phyloP scores from a whole-genome alignment of 768 basidiomycete species.

The Auricularia heimuer region DNA sequence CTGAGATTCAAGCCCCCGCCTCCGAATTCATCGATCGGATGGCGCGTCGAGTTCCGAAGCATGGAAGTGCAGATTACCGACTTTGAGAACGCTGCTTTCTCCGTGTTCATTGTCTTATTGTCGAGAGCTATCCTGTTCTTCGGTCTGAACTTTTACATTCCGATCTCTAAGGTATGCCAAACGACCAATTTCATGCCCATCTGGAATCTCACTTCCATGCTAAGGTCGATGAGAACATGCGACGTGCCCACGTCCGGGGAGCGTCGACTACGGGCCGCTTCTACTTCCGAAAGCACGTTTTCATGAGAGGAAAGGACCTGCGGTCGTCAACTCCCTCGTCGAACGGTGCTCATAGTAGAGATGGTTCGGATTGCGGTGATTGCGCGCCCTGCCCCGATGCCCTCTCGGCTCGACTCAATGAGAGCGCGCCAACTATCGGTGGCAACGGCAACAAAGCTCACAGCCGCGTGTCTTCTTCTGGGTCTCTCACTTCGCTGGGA shows the following conservation, averaged over 20 bases:
- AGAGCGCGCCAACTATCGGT: neutral
- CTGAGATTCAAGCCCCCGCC: conserved; percentile 98
- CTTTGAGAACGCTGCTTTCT: conserved; percentile 96
- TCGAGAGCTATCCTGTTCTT: conserved; percentile 89
- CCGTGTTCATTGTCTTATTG: conserved; percentile 87
- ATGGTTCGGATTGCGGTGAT: neutral
- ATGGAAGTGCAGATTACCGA: conserved; percentile 99
- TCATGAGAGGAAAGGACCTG: conserved; percentile 39
- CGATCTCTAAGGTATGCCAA: conserved; percentile 78
- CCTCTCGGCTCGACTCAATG: neutral
- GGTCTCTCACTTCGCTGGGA: neutral
- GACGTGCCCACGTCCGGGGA: conserved; percentile 72
- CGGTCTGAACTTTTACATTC: conserved; percentile 90
- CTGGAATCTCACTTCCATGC: conserved; percentile 1
- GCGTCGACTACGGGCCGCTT: conserved; percentile 69
- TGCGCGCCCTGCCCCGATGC: neutral
- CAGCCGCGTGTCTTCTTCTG: conserved; percentile 25
- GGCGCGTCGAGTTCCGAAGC: conserved; percentile 96
- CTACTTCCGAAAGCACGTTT: conserved; percentile 82
- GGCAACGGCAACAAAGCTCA: neutral
- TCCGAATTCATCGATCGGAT: conserved; percentile 83
- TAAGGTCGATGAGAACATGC: conserved; percentile 97
- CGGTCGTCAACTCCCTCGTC: conserved; percentile 20
- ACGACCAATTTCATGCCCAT: neutral
- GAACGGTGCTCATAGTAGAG: neutral